Evolutionary conservation across 768 basidiomycete species (phyloP).

Genomic region (Phlebiopsis flavidoalba): DNA sequence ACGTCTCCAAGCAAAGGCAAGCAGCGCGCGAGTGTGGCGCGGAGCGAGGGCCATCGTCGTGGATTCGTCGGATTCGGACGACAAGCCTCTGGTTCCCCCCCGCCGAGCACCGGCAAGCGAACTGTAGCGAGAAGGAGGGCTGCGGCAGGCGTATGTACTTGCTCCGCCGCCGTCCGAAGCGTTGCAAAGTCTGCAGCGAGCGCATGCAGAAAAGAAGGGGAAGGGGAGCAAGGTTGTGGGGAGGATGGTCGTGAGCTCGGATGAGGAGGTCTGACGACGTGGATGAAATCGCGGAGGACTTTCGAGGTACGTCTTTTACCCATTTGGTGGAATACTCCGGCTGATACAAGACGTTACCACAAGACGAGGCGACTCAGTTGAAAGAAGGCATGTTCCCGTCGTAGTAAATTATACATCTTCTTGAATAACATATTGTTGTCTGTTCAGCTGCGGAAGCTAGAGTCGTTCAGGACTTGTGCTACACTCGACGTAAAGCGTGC

Average conservation of each 20-base stretch:
- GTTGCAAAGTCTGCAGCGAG: background rate
- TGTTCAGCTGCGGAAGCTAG: slow-evolving; percentile 36
- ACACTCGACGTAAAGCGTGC: slow-evolving; percentile 39
- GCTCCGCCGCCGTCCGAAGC: slow-evolving; percentile 15
- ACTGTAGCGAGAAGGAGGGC: background rate
- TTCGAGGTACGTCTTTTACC: background rate
- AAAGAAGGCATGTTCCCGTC: background rate
- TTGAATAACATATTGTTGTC: background rate
- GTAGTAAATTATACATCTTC: background rate
- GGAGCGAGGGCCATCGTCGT: slow-evolving; percentile 6
- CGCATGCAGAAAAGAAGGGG: background rate
- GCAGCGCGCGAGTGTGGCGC: background rate
- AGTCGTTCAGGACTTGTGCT: slow-evolving; percentile 42
- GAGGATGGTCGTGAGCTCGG: background rate
- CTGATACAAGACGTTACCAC: background rate
- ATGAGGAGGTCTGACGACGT: slow-evolving; percentile 3
- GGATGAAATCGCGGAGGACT: background rate
- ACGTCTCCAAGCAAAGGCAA: background rate
- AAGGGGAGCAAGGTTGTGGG: background rate
- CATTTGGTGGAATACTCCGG: background rate
- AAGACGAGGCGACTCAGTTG: background rate
- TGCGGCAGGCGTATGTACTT: slow-evolving; percentile 10
- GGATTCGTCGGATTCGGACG: slow-evolving; percentile 2
- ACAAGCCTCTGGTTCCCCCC: background rate
- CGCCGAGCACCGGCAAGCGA: background rate